These are phyloP conservation scores for Ophiostoma angusticollis DNA, from an alignment of 2,329 filamentous ascomycete genomes.

Conservation along the genomic window DNA sequence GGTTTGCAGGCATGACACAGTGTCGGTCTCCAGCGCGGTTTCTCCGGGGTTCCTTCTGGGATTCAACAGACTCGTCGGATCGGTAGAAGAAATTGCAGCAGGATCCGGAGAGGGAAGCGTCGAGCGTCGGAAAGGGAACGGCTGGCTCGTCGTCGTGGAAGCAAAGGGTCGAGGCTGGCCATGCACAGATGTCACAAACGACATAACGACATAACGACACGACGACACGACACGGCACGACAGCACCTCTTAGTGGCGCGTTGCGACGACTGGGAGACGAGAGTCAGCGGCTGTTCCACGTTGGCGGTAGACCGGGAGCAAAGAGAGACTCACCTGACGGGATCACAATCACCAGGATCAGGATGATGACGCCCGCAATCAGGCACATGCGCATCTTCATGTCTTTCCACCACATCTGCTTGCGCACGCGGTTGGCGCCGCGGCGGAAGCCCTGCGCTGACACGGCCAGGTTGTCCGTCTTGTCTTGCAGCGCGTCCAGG, in stretches of 20 bases:
- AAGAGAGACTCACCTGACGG: constrained; percentile 59
- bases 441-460: constrained; percentile 93
- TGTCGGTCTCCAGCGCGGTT: too few species aligned
- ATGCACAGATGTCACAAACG: too few species aligned
- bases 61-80: too few species aligned
- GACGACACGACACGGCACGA: too few species aligned
- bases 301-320: background rate
- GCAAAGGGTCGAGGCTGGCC: too few species aligned
- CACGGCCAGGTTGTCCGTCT: constrained; percentile 85
- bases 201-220: too few species aligned
- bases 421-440: constrained; percentile 89
- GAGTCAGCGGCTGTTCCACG: background rate
- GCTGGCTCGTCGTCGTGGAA: too few species aligned
- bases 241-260: constrained; percentile 3
- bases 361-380: constrained; percentile 76
- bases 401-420: constrained; percentile 99
- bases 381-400: constrained; percentile 99
- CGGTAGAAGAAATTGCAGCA: too few species aligned
- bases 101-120: too few species aligned
- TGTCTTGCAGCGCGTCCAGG: constrained; percentile 79
- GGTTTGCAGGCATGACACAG: too few species aligned
- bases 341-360: constrained; percentile 88
- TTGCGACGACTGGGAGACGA: constrained; percentile 11
- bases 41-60: too few species aligned
- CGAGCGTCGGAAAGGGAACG: too few species aligned